Evolutionary conservation across 306 rosid species (phyloP).

Genomic region (Myrica gale): DNA sequence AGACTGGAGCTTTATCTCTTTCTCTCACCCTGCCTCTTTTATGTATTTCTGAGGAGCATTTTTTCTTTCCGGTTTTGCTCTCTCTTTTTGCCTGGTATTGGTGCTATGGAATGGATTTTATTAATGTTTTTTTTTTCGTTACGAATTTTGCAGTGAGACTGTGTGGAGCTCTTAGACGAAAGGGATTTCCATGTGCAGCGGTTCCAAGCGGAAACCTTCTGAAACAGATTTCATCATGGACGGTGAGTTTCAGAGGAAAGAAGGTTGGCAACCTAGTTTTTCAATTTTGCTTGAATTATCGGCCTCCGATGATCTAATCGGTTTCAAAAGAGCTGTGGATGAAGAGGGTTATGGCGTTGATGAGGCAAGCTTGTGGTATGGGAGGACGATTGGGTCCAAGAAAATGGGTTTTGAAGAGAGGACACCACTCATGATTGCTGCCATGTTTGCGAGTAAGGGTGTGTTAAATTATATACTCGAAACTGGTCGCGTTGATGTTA

Average conservation of each 20-base stretch:
- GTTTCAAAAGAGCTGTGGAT: slow-evolving; percentile 61
- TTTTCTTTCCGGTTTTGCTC: slow-evolving; percentile 25
- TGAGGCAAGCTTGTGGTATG: slow-evolving; percentile 72
- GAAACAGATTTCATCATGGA: slow-evolving; percentile 49
- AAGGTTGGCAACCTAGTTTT: slow-evolving; percentile 28
- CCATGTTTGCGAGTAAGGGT: slow-evolving; percentile 70
- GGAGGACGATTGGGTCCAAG: slow-evolving; percentile 66
- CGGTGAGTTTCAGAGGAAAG: slow-evolving; percentile 36
- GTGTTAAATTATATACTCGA: slow-evolving; percentile 58
- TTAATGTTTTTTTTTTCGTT: neutral
- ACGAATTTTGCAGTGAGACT: slow-evolving; percentile 23
- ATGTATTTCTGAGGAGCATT: slow-evolving; percentile 16
- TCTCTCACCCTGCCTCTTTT: slow-evolving; percentile 5
- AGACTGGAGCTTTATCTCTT: neutral
- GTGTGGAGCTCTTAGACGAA: slow-evolving; percentile 14
- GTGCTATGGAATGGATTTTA: no score
- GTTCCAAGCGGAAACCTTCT: slow-evolving; percentile 55
- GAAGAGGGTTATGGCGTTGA: slow-evolving; percentile 51
- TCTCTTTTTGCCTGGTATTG: no score
- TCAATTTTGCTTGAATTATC: slow-evolving; percentile 63
- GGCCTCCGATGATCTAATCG: slow-evolving; percentile 54
- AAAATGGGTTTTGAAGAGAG: slow-evolving; percentile 63
- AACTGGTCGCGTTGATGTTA: slow-evolving; percentile 58
- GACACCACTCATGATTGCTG: slow-evolving; percentile 80
- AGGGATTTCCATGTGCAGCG: slow-evolving; percentile 60